A percentile compares a stretch with the other conserved stretches of the same genome.
Evolutionary conservation across 495 filamentous ascomycete species (phyloP).

Genomic region (Neurospora sp.): DNA sequence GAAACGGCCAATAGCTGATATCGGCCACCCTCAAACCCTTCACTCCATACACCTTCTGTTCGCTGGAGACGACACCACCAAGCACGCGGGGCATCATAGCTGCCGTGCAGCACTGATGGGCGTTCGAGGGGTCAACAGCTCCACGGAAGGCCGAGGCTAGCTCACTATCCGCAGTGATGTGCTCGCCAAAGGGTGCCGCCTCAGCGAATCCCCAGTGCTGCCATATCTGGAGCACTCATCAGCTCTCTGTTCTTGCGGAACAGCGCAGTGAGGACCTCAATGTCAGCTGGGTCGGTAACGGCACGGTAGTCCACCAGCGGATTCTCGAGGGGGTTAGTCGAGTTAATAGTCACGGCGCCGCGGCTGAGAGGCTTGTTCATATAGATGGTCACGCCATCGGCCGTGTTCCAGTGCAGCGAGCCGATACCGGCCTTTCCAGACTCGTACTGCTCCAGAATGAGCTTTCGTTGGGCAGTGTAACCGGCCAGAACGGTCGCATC

Average conservation of each 20-base stretch:
- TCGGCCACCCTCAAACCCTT: slow-evolving; percentile 31
- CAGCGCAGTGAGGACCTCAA: slow-evolving; percentile 19
- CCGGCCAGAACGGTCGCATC: slow-evolving; percentile 30
- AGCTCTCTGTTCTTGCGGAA: slow-evolving; percentile 30
- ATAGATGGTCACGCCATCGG: slow-evolving; percentile 22
- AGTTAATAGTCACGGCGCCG: slow-evolving; percentile 31
- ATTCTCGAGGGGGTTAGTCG: slow-evolving; percentile 23
- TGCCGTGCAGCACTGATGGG: slow-evolving; percentile 32
- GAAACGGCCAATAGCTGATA: slow-evolving; percentile 30
- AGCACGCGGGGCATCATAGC: slow-evolving; percentile 33
- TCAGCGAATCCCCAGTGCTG: slow-evolving; percentile 29
- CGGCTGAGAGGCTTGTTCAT: slow-evolving; percentile 32
- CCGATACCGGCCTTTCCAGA: slow-evolving; percentile 15
- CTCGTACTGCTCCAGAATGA: slow-evolving; percentile 19
- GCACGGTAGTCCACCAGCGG: slow-evolving; percentile 26
- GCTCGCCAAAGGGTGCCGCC: slow-evolving; percentile 18
- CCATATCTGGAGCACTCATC: slow-evolving; percentile 30
- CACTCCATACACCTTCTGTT: slow-evolving; percentile 40
- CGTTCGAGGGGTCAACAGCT: slow-evolving; percentile 21
- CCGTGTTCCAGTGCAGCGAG: slow-evolving; percentile 27
- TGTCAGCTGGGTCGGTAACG: slow-evolving; percentile 26
- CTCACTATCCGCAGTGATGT: slow-evolving; percentile 15
- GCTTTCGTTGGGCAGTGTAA: slow-evolving; percentile 21
- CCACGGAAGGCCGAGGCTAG: slow-evolving; percentile 20
- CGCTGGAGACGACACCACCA: slow-evolving; percentile 37